Evolutionary conservation across 495 filamentous ascomycete genomes (phyloP).

Genomic region (Pyrenula aspistea): DNA sequence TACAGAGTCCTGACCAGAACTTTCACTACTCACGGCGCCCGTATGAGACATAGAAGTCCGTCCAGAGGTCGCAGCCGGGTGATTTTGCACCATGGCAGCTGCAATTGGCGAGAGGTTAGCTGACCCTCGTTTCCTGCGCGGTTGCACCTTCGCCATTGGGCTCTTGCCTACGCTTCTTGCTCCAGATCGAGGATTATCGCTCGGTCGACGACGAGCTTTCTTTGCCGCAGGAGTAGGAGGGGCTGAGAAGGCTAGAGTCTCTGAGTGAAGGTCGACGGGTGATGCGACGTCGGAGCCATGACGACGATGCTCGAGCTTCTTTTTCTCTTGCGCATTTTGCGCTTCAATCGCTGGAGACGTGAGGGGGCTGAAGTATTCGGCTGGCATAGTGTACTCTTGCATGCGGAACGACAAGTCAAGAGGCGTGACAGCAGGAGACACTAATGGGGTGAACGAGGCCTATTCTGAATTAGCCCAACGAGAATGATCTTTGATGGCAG

Average conservation of each 20-base stretch:
- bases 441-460: conserved; percentile 88
- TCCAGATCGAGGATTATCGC: conserved; percentile 25
- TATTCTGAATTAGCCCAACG: conserved; percentile 13
- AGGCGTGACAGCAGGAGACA: conserved; percentile 90
- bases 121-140: conserved; percentile 45
- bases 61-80: conserved; percentile 11
- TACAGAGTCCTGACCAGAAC: conserved; percentile 55
- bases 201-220: conserved; percentile 28
- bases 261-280: conserved; percentile 30
- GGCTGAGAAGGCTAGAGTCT: conserved; percentile 24
- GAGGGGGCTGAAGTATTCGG: conserved; percentile 89
- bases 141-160: conserved; percentile 70
- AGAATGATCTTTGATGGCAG: conserved; percentile 59
- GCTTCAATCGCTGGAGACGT: conserved; percentile 85
- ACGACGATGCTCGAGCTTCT: conserved; percentile 23
- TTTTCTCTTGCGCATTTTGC: conserved; percentile 43
- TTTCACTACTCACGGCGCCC: conserved; percentile 37
- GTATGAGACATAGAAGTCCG: conserved; percentile 19
- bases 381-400: conserved; percentile 67
- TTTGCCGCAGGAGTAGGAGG: conserved; percentile 20
- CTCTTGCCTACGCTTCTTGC: conserved; percentile 55
- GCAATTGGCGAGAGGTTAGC: conserved; percentile 45
- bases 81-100: conserved; percentile 35
- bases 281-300: conserved; percentile 29
- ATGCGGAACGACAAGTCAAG: conserved; percentile 74